Base-by-base conservation (phyloP, 176 grass and related monocot genomes). In the Cenchrus americanus region DNA sequence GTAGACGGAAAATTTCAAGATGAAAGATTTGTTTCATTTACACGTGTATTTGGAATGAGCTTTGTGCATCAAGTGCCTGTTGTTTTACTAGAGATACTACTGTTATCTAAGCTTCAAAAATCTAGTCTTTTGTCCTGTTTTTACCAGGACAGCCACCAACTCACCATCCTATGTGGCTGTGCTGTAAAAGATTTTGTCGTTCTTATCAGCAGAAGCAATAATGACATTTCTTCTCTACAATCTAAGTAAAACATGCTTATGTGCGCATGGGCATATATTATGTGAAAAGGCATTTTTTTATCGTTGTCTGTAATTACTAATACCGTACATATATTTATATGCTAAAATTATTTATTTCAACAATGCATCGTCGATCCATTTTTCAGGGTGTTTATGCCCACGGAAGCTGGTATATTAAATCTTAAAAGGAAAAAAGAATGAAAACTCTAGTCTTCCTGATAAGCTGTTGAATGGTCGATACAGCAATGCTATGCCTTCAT, bases 391-490 rank as follows among this genome's bases (percentile, higher is more conserved):
- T 37, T 55, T 57, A 75, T 75, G 72, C 50, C 30, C 7, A 42
- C 52, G 22, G 52, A 76, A 58, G 73, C 26, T 37, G 26, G 49
- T 37, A 37, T 54, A 73, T 74, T 49, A 37, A 74, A 27, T 34
- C 48, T 73, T 74, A 32, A 53, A 64, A 24, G 23, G 49, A 73
- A 51, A 66, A 76, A 21, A 77, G 21, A 13, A 5, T 19, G 30
- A 75, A 10, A 58, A 57, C 72, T 75, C 51, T 40, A 75, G 27
- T 22, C 73, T 76, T 18, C 21, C 32, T 23, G 30, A 74, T 75
- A 55, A 32, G 26, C 48, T 53, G 30, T 50, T 74, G 4, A 74
- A 74, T 15, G 11, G 14, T 75, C n/a, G 12, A n/a, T 59, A 24
- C 54, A 61, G 12, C 74, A 77, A 24, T 44, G 37, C 24, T 59